Conservation (phyloP, 306 rosid species). For the Vicia faba region DNA sequence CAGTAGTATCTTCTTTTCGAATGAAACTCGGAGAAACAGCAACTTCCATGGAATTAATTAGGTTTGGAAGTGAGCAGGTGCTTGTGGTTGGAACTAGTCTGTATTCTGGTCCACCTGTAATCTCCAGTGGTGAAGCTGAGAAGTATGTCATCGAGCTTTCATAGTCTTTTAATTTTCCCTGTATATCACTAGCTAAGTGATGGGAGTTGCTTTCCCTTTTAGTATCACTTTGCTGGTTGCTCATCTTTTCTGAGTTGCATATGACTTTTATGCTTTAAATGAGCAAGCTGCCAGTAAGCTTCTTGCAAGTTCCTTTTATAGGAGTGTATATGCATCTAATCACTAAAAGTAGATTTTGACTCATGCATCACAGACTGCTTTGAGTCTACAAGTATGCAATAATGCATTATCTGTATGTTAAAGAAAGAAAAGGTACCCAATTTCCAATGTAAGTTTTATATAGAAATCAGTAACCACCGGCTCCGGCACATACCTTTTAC, state of each 20-base stretch:
- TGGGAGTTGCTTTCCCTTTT: slow-evolving; percentile 34
- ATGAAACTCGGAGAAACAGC: slow-evolving; percentile 85
- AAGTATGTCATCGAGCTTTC: slow-evolving; percentile 53
- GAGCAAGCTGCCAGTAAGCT: slow-evolving; percentile 24
- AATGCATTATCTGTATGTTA: slow-evolving; percentile 28
- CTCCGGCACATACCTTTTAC: slow-evolving; percentile 7
- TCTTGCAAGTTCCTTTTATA: slow-evolving; percentile 34
- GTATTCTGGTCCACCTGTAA: slow-evolving; percentile 78
- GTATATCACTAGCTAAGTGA: slow-evolving; percentile 30
- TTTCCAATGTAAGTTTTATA: not conserved
- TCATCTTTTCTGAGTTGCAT: slow-evolving; percentile 27
- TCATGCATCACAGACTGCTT: slow-evolving; percentile 15
- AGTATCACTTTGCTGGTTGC: slow-evolving; percentile 20
- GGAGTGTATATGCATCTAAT: slow-evolving; percentile 17
- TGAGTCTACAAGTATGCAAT: slow-evolving; percentile 30
- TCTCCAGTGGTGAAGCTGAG: slow-evolving; percentile 90
- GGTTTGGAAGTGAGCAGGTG: slow-evolving; percentile 76
- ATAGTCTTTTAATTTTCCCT: slow-evolving; percentile 8
- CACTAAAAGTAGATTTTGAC: slow-evolving; percentile 17
- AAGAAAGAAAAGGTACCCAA: slow-evolving; percentile 12
- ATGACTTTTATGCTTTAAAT: slow-evolving; percentile 25
- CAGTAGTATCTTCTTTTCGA: slow-evolving; percentile 71
- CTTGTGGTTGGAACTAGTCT: slow-evolving; percentile 84
- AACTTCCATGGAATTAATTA: slow-evolving; percentile 84
- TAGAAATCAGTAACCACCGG: not conserved